Conservation (phyloP, 2,329 filamentous ascomycete species). For the Ophiobolus disseminans region DNA sequence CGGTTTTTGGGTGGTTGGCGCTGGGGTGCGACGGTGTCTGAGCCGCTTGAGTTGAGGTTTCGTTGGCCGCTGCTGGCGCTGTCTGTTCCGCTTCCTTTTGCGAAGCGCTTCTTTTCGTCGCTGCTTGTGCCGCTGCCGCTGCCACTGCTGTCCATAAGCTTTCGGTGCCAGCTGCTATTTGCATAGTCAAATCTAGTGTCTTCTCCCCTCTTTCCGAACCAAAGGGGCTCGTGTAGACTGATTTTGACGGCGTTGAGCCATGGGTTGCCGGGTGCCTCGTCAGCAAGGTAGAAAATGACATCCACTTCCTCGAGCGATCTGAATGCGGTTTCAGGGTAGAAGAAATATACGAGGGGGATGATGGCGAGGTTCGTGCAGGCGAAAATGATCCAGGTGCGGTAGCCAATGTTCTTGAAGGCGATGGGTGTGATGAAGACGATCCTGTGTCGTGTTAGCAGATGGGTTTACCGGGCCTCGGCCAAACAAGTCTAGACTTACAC, state of each 20-base stretch:
- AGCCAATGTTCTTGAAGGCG: constrained; percentile 62
- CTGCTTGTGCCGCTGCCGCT: constrained; percentile 22
- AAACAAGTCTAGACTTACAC: constrained; percentile 46
- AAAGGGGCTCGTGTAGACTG: constrained; percentile 59
- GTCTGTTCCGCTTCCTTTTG: neutral
- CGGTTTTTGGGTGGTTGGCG: neutral
- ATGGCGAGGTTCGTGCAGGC: constrained; percentile 59
- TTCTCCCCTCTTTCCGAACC: constrained; percentile 64
- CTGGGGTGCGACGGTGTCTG: neutral
- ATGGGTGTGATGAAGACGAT: constrained; percentile 72
- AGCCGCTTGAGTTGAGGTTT: constrained; percentile 5
- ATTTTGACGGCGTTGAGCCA: constrained; percentile 57
- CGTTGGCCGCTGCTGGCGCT: neutral
- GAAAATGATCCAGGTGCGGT: constrained; percentile 66
- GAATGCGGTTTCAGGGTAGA: constrained; percentile 67
- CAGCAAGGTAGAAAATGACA: constrained; percentile 63
- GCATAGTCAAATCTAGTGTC: constrained; percentile 58
- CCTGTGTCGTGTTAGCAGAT: constrained; percentile 52
- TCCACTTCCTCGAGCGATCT: constrained; percentile 71
- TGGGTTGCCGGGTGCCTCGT: constrained; percentile 57
- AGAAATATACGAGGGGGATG: constrained; percentile 63
- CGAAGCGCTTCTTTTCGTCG: constrained; percentile 9
- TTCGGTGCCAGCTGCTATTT: constrained; percentile 36
- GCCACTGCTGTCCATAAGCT: constrained; percentile 22
- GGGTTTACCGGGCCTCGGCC: constrained; percentile 25